A percentile compares a stretch with the other conserved stretches of the same genome.
Evolutionary conservation across 352 stramenopile genomes (phyloP).

Genomic region (Pythium dissimile): DNA sequence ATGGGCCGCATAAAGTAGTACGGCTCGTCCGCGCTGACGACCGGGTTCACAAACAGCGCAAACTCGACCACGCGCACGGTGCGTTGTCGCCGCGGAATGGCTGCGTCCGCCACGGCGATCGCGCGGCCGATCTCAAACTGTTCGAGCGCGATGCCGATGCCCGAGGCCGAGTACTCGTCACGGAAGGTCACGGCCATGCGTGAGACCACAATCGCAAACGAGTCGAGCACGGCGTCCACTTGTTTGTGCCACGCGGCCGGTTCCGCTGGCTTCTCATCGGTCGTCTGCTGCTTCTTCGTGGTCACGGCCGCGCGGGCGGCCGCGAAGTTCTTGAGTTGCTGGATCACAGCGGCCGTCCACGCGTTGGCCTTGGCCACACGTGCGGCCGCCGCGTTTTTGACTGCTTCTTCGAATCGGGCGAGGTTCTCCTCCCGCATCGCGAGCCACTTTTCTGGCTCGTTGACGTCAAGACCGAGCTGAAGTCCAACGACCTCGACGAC

Average conservation of each 20-base stretch:
- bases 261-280: background rate
- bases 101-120: background rate
- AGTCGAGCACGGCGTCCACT: conserved; percentile 69
- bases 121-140: conserved; percentile 56
- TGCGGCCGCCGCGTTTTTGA: conserved; percentile 47
- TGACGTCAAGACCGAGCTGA: conserved; percentile 49
- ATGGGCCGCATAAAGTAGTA: conserved; percentile 53
- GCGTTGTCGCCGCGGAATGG: conserved; percentile 39
- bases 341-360: conserved; percentile 51
- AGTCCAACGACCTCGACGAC: conserved; percentile 51
- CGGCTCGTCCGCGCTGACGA: conserved; percentile 22
- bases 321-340: conserved; percentile 65
- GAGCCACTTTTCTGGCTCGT: conserved; percentile 76
- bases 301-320: conserved; percentile 30
- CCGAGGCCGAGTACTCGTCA: conserved; percentile 52
- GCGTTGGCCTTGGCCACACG: conserved; percentile 47
- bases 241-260: conserved; percentile 53
- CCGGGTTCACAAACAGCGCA: conserved; percentile 62
- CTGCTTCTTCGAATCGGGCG: conserved; percentile 42
- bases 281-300: conserved; percentile 10
- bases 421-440: conserved; percentile 65
- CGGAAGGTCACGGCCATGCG: conserved; percentile 51
- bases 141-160: conserved; percentile 55
- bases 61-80: conserved; percentile 55
- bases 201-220: conserved; percentile 52